Evolutionary conservation across 805 yeast species (phyloP).

Genomic region (Kuraishia molischiana): DNA sequence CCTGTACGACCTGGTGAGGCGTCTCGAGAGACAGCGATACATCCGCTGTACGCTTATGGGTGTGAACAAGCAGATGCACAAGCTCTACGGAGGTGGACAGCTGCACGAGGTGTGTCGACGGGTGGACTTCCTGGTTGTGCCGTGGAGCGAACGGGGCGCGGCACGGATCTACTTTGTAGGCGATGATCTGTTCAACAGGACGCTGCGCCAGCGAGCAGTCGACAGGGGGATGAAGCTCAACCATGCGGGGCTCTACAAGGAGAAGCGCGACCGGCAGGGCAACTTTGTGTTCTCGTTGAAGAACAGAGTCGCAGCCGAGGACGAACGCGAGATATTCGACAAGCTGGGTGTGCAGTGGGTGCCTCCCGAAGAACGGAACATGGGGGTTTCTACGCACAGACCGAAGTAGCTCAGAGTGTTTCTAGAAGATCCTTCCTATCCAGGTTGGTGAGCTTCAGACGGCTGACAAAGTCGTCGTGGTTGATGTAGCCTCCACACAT

Average conservation of each 20-base stretch:
- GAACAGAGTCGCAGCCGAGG: constrained; percentile 28
- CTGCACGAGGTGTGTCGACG: constrained; percentile 34
- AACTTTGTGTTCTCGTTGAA: constrained; percentile 4
- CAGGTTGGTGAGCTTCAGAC: constrained; percentile 32
- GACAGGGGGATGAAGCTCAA: constrained; percentile 27
- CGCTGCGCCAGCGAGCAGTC: constrained; percentile 31
- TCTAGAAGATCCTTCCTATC: constrained; percentile 38
- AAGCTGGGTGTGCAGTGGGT: constrained; percentile 27
- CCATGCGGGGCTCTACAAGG: constrained; percentile 31
- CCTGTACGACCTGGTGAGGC: constrained; percentile 8
- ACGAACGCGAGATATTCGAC: constrained; percentile 35
- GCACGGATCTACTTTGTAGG: constrained; percentile 46
- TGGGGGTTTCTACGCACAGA: too few relatives aligned
- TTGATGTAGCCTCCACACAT: constrained; percentile 68
- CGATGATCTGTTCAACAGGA: constrained; percentile 39
- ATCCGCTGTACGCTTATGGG: constrained; percentile 10
- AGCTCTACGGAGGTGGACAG: constrained; percentile 26
- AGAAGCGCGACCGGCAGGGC: neutral
- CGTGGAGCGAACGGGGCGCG: constrained; percentile 35
- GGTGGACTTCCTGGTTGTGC: constrained; percentile 39
- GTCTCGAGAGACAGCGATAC: constrained; percentile 8
- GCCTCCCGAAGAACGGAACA: constrained; percentile 22
- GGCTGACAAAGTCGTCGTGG: constrained; percentile 53
- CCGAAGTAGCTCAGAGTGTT: constrained; percentile 5
- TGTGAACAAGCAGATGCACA: constrained; percentile 8